A percentile compares a stretch with the other conserved stretches of the same genome.
phyloP scores from a whole-genome alignment of 768 basidiomycete genomes.

The Trichaptum fuscoviolaceum region DNA sequence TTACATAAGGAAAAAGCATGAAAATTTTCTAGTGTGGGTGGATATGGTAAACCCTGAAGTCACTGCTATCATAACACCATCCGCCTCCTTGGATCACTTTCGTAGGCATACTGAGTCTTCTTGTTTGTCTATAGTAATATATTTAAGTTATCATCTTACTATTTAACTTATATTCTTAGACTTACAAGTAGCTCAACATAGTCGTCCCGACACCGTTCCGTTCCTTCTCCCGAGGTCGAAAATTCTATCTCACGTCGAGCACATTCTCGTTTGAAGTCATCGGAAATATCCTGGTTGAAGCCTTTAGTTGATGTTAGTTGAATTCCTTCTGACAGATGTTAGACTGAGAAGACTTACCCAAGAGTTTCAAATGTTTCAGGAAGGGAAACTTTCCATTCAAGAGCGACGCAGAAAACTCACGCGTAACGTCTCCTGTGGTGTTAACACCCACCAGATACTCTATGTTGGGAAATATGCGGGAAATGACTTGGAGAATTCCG shows the following conservation, averaged over 20 bases:
- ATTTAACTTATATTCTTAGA: not conserved
- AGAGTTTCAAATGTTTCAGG: not conserved
- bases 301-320: not conserved
- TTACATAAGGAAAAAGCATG: too few relatives aligned
- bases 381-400: not conserved
- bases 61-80: too few relatives aligned
- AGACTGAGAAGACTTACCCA: not conserved
- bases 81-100: too few relatives aligned
- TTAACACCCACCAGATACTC: not conserved
- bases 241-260: not conserved
- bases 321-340: not conserved
- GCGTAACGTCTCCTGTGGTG: too few relatives aligned
- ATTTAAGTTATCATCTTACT: not conserved
- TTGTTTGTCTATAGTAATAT: too few relatives aligned
- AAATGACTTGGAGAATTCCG: not conserved
- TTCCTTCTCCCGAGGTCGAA: not conserved
- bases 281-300: not conserved
- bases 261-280: not conserved
- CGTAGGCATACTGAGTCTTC: too few relatives aligned
- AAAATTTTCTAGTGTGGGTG: too few relatives aligned
- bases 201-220: not conserved
- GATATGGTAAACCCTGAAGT: too few relatives aligned
- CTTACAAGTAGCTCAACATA: not conserved
- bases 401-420: not conserved
- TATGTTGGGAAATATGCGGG: not conserved